A percentile compares a stretch with the other conserved stretches of the same genome.
Conservation (phyloP, 192 early-diverging fungal species). For the Spizellomyces punctatus region DNA sequence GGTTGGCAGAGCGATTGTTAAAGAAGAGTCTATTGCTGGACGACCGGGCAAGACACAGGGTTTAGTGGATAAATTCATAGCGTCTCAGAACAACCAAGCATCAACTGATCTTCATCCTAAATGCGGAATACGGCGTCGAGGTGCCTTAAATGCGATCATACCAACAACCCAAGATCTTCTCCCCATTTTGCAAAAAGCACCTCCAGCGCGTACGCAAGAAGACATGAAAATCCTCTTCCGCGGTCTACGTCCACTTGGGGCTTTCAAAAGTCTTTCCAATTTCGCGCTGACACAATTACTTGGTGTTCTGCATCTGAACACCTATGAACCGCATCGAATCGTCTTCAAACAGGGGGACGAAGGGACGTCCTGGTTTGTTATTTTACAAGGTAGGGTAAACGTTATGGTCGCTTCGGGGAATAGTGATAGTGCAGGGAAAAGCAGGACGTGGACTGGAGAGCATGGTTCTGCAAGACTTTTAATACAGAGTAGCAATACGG, state of each 20-base stretch:
- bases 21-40: background rate
- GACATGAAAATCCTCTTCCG: slow-evolving; percentile 29
- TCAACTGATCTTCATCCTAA: background rate
- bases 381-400: slow-evolving; percentile 36
- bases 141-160: background rate
- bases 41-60: background rate
- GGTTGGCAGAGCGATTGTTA: too few species aligned
- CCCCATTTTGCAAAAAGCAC: slow-evolving; percentile 22
- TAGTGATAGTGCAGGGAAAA: background rate
- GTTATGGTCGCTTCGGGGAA: slow-evolving; percentile 34
- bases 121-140: background rate
- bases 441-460: too few species aligned
- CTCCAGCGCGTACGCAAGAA: slow-evolving; percentile 14
- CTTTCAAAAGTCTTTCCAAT: slow-evolving; percentile 40
- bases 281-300: slow-evolving; percentile 44
- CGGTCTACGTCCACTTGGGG: slow-evolving; percentile 25
- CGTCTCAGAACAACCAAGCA: background rate
- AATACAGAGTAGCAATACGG: background rate
- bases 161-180: background rate
- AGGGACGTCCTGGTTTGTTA: slow-evolving; percentile 41
- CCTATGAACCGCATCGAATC: slow-evolving; percentile 29
- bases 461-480: background rate
- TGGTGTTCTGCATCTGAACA: slow-evolving; percentile 39
- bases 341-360: slow-evolving; percentile 49
- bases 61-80: background rate